Evolutionary conservation across 225 moss, liverwort and hornwort genomes (phyloP), one percentile per base, ranked within the genome.

Genomic region (Rhytidiadelphus loreus): DNA sequence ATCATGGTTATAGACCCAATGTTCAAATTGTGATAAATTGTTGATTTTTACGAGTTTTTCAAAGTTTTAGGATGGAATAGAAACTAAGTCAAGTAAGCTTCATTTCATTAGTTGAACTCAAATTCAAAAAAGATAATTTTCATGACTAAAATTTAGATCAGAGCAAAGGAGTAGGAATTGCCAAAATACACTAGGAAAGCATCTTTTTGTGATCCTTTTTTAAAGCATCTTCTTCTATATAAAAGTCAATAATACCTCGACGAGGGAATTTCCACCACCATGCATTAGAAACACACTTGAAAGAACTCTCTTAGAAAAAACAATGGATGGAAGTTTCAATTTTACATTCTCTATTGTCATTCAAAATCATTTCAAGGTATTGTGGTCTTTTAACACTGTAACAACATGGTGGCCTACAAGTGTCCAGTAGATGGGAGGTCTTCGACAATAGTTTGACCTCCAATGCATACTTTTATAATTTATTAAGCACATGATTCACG

Each of bases 401-500:
- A 66, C 2, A 4, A 12, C 4, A n/a, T 4, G 0, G 66, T 0
- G 1, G n/a, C 21, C 23, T 22, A n/a, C 4, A 68, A 12, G 4
- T n/a, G 2, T 23, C 0, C 1, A 1, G 12, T 22, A 12, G 66
- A 66, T 66, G 7, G 7, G 13, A 39, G 4, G 13, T 39, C 23
- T 39, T n/a, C 7, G 2, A 24, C 5, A 69, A 1, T 39, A 39
- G 1, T 14, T 39, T 69, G 13, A 41, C 39, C 24, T 69, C 24
- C 24, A 39, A 69, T 20, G 13, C 22, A 4, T 39, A 5, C 4
- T 69, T 0, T 69, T 8, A 4, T 4, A 0, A 2, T 39, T 22
- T 68, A 21, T 12, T 8, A 69, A 24, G 7, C 13, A 69, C 35
- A 39, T n/a, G 13, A n/a, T 12, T 68, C 2, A 12, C 1, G 13